Percentiles rank a stretch among this genome's conserved stretches.
These are phyloP conservation scores for Aethionema arabicum DNA, from an alignment of 345 rosid genomes.

Conservation along the genomic window DNA sequence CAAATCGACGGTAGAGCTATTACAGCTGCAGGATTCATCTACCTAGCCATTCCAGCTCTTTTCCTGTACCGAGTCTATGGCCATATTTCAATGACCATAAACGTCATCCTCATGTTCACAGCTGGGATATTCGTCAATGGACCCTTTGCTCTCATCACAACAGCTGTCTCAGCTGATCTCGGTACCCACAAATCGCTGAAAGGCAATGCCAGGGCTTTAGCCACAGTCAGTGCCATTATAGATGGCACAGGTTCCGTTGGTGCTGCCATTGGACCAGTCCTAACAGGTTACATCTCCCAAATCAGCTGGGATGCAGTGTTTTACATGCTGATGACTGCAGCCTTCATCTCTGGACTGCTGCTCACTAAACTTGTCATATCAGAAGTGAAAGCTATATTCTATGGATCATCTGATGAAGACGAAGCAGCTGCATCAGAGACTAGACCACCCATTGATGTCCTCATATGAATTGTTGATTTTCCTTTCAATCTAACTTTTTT, in stretches of 20 bases:
- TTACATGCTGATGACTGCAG: constrained; percentile 88
- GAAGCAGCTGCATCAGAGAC: constrained; percentile 7
- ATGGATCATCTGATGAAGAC: constrained; percentile 39
- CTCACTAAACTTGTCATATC: constrained; percentile 71
- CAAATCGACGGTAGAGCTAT: constrained; percentile 78
- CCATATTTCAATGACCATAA: constrained; percentile 60
- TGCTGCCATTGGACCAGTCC: constrained; percentile 88
- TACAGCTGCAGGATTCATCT: constrained; percentile 91
- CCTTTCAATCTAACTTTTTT: not conserved
- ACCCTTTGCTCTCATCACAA: constrained; percentile 93
- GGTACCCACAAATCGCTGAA: constrained; percentile 92
- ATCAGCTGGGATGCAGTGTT: constrained; percentile 90
- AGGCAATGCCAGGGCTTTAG: constrained; percentile 92
- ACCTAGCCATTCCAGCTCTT: constrained; percentile 86
- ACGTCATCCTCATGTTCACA: constrained; percentile 66
- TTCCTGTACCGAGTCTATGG: constrained; percentile 79
- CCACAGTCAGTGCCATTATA: constrained; percentile 89
- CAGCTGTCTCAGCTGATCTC: constrained; percentile 92
- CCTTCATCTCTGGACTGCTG: constrained; percentile 74
- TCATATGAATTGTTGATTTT: constrained; percentile 4
- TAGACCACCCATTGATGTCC: constrained; percentile 37
- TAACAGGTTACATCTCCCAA: constrained; percentile 85
- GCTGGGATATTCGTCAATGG: constrained; percentile 86
- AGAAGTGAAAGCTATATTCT: constrained; percentile 60
- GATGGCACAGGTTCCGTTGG: constrained; percentile 98